These are phyloP conservation scores for Microthyrium microscopicum DNA, from an alignment of 2,329 filamentous ascomycete genomes.

Conservation along the genomic window DNA sequence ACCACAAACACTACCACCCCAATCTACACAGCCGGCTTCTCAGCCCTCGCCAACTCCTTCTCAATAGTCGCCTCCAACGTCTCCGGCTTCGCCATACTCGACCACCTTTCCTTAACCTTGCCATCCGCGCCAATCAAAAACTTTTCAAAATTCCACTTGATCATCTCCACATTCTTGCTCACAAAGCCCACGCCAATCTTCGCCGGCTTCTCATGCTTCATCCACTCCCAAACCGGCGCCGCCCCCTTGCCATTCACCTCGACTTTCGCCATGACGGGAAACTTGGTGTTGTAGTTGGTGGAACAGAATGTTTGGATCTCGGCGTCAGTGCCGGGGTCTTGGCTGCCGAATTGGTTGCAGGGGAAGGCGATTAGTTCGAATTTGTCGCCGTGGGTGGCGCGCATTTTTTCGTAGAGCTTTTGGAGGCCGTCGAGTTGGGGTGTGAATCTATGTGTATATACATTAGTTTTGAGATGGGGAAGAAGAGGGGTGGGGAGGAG, in stretches of 20 bases:
- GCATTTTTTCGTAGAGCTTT: conserved; percentile 58
- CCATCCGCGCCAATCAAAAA: conserved; percentile 81
- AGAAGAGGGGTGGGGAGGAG: no score
- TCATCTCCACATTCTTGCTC: conserved; percentile 69
- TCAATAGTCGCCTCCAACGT: conserved; percentile 57
- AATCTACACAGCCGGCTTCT: not conserved
- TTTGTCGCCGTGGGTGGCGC: conserved; percentile 55
- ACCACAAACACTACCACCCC: not conserved
- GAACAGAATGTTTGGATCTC: conserved; percentile 61
- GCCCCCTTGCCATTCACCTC: conserved; percentile 83
- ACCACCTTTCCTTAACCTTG: conserved; percentile 71
- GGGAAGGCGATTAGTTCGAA: conserved; percentile 90
- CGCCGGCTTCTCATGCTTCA: conserved; percentile 57
- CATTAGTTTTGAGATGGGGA: no score
- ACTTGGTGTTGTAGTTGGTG: conserved; percentile 83
- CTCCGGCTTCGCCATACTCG: conserved; percentile 76
- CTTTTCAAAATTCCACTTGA: conserved; percentile 99
- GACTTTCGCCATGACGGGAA: conserved; percentile 81
- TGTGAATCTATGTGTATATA: no score
- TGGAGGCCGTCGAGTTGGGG: conserved; percentile 87
- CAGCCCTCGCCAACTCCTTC: conserved; percentile 41
- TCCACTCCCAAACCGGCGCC: conserved; percentile 62
- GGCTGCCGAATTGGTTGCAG: conserved; percentile 90
- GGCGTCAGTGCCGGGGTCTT: conserved; percentile 63
- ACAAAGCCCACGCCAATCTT: conserved; percentile 57